Evolutionary conservation across 2,329 filamentous ascomycete genomes (phyloP), one percentile per base, ranked within the genome.

Genomic region (Lachnellula suecica): DNA sequence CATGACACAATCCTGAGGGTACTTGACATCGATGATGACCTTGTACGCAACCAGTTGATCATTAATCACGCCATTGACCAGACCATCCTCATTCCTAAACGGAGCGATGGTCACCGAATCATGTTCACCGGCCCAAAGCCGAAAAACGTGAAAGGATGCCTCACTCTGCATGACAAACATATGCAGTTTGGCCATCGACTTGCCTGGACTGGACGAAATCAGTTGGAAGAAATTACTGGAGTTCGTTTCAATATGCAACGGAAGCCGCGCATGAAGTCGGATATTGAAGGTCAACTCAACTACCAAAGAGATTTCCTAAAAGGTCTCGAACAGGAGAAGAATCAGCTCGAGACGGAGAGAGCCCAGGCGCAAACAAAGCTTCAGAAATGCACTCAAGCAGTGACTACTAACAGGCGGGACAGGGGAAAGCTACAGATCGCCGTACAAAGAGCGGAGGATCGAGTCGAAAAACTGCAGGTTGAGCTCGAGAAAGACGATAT

Each of bases 21-120:
- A 1, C 76, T 99, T 47, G 86, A 91, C 70, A 88, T 97, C 56
- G 89, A 94, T 55, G 84, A 93, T 59, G 81, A 88, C 19, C 72
- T 88, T 40, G 86, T 97, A 19, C 85, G 85, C 45, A 88, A 91
- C 55, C 86, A 91, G 53, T 74, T 97, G 43, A 87, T 99, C 63
- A 94, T 97, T 67, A 87, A 85, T 56, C 81, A 91, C 61, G 72
- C 74, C 6, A 90, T 97, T 47, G 94, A 99, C 56, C 92, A 97
- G 68, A 83, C 87, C 7, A 82, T 96, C 5, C 76, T 99, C 1
- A 83, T 97, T 49, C 76, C 84, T 50, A 76, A 86, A 25, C 77
- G 88, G 24, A 70, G 77, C 1, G 80, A 89, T 51, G 94, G 87
- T 1, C 77, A 86, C 40, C 72, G 77, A 4, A 79, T 89, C 42